Evolutionary conservation across 2,329 filamentous ascomycete species (phyloP), one percentile per base, ranked within the genome.

Genomic region (Pestalotiopsis sp.): DNA sequence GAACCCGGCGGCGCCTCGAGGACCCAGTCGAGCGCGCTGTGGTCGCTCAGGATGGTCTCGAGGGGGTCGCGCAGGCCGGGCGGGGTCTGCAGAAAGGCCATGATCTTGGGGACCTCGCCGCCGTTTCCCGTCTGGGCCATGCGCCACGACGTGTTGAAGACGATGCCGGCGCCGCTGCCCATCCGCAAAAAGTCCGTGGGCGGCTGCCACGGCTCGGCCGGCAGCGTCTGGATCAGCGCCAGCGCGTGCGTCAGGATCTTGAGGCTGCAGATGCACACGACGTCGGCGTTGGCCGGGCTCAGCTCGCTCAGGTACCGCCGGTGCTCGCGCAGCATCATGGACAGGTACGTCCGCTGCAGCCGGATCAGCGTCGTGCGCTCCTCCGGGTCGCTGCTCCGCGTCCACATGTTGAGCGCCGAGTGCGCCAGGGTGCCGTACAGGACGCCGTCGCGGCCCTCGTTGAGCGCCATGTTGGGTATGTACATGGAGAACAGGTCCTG

Each of bases 391-490:
- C 69, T 73, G 62, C 73, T 74, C 49, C 62, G 70, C 11, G 75
- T 75, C 78, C 79, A 81, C 71, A 80, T 71, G 68, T 79, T 75
- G 20, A 82, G 73, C n/a, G 80, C 80, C 13, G 80, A 78, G 67
- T 79, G 78, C 9, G 80, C 80, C 23, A 81, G 69, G 39, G 78
- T 73, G 60, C 76, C 74, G 70, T 81, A 78, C 52, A 81, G 75
- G 17, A 82, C 75, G 58, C 73, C 72, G 62, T 72, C 75, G 31
- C 75, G 73, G 52, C 79, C 78, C 49, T 80, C 72, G 45, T 74
- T 72, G 64, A 80, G 72, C 5, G 78, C 76, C 71, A 80, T 75
- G 13, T 75, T 70, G 1, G 79, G 78, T 31, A 80, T 74, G 49
- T 81, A 78, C n/a, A 73, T 63, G 11, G 71, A 67, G 76, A 78